A percentile compares a stretch with the other conserved stretches of the same genome.
Evolutionary conservation across 2,329 filamentous ascomycete species (phyloP).

Genomic region (Calonectria pseudoturangicola): DNA sequence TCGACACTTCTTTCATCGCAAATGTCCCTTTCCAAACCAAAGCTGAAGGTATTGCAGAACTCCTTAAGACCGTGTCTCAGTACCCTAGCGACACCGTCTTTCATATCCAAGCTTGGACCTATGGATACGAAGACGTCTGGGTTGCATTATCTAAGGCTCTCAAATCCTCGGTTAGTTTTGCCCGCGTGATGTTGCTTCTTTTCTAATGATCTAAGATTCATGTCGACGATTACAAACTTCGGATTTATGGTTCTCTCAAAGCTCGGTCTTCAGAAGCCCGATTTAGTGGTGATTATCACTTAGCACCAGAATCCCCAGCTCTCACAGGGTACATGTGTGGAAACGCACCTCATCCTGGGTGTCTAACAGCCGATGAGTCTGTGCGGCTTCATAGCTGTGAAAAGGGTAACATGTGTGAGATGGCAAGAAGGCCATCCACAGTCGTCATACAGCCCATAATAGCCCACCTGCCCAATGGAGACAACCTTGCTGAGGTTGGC

Average conservation of each 20-base stretch:
- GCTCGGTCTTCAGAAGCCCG: constrained; percentile 63
- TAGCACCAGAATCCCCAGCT: constrained; percentile 77
- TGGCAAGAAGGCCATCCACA: constrained; percentile 68
- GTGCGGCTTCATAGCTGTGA: constrained; percentile 91
- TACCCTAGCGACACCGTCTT: constrained; percentile 87
- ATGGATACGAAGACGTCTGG: constrained; percentile 94
- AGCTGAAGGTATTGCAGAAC: constrained; percentile 83
- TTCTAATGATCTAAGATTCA: constrained; percentile 75
- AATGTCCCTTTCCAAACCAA: constrained; percentile 74
- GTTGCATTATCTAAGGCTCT: constrained; percentile 84
- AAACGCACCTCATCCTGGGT: constrained; percentile 81
- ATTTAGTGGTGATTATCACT: constrained; percentile 63
- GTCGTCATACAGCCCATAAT: constrained; percentile 89
- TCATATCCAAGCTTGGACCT: constrained; percentile 92
- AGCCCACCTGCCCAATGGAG: constrained; percentile 75
- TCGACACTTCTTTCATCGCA: constrained; percentile 86
- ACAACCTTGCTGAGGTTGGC: constrained; percentile 82
- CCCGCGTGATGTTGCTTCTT: accelerated
- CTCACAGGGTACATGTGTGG: constrained; percentile 85
- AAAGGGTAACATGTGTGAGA: constrained; percentile 77
- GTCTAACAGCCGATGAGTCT: constrained; percentile 77
- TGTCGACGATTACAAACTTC: constrained; percentile 86
- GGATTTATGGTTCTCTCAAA: constrained; percentile 80
- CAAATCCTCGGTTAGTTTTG: constrained; percentile 71
- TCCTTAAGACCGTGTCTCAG: constrained; percentile 79